These are phyloP conservation scores for Veloporphyrellus conicus DNA, from an alignment of 1,284 basidiomycete genomes.

Conservation along the genomic window DNA sequence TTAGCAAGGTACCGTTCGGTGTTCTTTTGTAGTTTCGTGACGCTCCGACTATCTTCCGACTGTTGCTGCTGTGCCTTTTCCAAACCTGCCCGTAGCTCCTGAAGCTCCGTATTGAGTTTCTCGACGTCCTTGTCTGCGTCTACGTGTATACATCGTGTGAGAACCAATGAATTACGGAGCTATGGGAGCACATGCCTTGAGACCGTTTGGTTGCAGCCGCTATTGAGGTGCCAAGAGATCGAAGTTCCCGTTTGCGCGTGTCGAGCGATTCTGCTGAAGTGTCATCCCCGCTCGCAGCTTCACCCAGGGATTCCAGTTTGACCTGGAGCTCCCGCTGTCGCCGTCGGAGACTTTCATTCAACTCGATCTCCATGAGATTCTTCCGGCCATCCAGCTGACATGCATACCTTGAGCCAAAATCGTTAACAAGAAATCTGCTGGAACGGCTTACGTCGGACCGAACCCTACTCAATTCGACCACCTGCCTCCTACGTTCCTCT, in stretches of 20 bases:
- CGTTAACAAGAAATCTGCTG: background rate
- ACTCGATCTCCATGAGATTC: slow-evolving; percentile 85
- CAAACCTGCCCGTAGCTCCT: slow-evolving; percentile 60
- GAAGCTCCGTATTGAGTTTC: slow-evolving; percentile 59
- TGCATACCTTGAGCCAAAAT: slow-evolving; percentile 2
- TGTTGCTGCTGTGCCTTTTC: slow-evolving; percentile 82
- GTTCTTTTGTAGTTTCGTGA: slow-evolving; percentile 88
- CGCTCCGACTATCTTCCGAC: slow-evolving; percentile 78
- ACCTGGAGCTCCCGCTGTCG: slow-evolving; percentile 72
- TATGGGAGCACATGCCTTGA: slow-evolving; percentile 48
- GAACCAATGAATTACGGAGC: background rate
- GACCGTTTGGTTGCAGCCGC: slow-evolving; percentile 57
- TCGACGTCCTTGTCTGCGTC: slow-evolving; percentile 72
- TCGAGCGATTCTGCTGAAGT: slow-evolving; percentile 65
- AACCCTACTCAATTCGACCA: slow-evolving; percentile 65
- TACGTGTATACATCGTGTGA: slow-evolving; percentile 25
- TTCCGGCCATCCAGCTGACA: slow-evolving; percentile 72
- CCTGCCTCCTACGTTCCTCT: slow-evolving; percentile 66
- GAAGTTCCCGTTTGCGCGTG: slow-evolving; percentile 64
- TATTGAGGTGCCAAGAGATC: slow-evolving; percentile 62
- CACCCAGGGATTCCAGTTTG: slow-evolving; percentile 74
- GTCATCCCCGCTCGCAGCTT: slow-evolving; percentile 56
- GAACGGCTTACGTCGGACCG: slow-evolving; percentile 63
- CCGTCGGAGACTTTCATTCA: slow-evolving; percentile 83
- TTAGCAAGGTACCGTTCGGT: slow-evolving; percentile 93